Base-by-base conservation (phyloP, 257 asterid genomes). In the Linaria vulgaris region DNA sequence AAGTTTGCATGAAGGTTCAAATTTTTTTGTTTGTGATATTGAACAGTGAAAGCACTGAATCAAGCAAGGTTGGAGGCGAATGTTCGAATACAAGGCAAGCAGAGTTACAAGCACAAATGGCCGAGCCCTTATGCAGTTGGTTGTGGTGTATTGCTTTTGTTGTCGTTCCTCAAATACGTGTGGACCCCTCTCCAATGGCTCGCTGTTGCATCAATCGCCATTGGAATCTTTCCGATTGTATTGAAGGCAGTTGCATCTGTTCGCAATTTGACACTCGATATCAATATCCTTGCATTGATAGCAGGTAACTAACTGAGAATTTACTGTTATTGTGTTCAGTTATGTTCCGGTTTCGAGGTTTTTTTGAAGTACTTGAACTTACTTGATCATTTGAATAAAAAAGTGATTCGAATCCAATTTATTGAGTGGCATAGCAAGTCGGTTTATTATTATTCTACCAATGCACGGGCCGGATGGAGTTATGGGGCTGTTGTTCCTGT, bases 51-150 rank as follows among this genome's bases (percentile, higher is more conserved):
- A 71, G 95, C 90, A 17, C 72, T 91, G 43, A 91, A 91, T 65
- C 74, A 76, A 57, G 95, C 92, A 34, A 79, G 92, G 19, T 19
- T 91, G 56, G 98, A 91, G 61, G 96, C 98, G 1, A 84, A 79
- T 22, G 24, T 88, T 0, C 74, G 82, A 59, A 77, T 66, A 8
- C 25, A 73, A 0, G 96, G 95, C 12, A 59, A 24, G 37, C 68
- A 60, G 12, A 77, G 48, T 48, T 76, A 61, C 61, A 56, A 76
- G 69, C 81, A 80, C 69, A 88, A 75, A 74, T 88, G 91, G 92
- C 96, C 98, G 3, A 88, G 83, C 50, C 90, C 88, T 9, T 91
- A 75, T 45, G 80, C 92, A 15, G 34, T 91, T 49, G 79, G 64
- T 1, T 45, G 95, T 45, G 98, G 96, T 0, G 23, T 61, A 5